Conservation (phyloP, 1,284 basidiomycete genomes). For the Leccinum glutinopallens region DNA sequence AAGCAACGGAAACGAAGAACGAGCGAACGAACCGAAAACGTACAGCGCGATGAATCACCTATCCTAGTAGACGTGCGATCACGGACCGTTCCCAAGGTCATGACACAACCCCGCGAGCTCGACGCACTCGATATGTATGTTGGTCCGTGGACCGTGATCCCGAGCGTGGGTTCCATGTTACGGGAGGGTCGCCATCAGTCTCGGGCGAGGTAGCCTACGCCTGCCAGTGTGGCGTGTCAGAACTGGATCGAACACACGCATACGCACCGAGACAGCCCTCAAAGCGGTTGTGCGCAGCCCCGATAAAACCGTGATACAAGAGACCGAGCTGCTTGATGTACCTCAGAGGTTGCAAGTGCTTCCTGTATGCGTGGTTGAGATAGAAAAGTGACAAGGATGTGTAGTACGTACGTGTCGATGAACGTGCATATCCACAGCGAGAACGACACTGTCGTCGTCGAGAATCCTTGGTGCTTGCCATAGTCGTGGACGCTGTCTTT, state of each 20-base stretch:
- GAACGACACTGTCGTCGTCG: conserved; percentile 37
- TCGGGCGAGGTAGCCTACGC: conserved; percentile 71
- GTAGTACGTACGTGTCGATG: conserved; percentile 44
- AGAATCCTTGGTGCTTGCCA: conserved; percentile 17
- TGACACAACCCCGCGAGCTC: conserved; percentile 59
- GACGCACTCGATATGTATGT: conserved; percentile 47
- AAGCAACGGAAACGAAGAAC: not conserved
- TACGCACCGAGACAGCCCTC: conserved; percentile 72
- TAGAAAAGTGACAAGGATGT: not conserved
- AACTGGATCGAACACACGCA: not conserved
- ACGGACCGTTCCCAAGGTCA: conserved; percentile 61
- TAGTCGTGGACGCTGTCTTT: conserved; percentile 39
- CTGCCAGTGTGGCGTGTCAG: conserved; percentile 36
- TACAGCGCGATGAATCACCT: conserved; percentile 52
- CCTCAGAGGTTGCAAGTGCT: conserved; percentile 73
- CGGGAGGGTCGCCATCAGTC: conserved; percentile 54
- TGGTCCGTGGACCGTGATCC: conserved; percentile 50
- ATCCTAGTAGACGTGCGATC: conserved; percentile 65
- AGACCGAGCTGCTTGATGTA: conserved; percentile 78
- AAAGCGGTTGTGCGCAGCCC: conserved; percentile 76
- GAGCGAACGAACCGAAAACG: conserved; percentile 21
- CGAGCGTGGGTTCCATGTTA: conserved; percentile 59
- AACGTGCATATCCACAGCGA: conserved; percentile 41
- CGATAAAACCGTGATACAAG: conserved; percentile 72
- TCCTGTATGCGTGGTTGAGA: conserved; percentile 41